Conservation (phyloP, 1,284 basidiomycete genomes). For the Phlebopus sp. region DNA sequence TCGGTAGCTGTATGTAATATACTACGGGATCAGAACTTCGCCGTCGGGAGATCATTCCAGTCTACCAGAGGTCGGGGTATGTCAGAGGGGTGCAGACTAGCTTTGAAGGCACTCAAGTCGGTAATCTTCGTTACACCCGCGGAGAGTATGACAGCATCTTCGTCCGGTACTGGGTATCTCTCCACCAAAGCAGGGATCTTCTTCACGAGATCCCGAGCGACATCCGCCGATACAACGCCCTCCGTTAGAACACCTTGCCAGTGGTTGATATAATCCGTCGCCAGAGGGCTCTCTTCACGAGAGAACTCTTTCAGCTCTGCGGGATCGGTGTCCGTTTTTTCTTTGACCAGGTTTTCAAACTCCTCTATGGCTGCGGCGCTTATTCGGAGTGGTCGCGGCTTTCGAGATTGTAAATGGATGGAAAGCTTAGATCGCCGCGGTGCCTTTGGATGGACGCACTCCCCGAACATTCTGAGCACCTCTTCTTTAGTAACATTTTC, state of each 20-base stretch:
- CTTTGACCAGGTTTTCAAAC: slow-evolving; percentile 56
- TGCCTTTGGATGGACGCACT: slow-evolving; percentile 71
- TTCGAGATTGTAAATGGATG: slow-evolving; percentile 75
- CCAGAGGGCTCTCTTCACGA: slow-evolving; percentile 44
- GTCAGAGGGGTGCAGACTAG: slow-evolving; percentile 48
- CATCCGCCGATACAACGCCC: slow-evolving; percentile 38
- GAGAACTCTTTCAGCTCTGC: slow-evolving; percentile 46
- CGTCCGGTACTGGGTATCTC: slow-evolving; percentile 39
- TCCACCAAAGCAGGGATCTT: slow-evolving; percentile 42
- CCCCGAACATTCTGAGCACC: slow-evolving; percentile 72
- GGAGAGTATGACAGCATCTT: slow-evolving; percentile 46
- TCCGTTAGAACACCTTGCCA: slow-evolving; percentile 56
- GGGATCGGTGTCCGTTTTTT: slow-evolving; percentile 52
- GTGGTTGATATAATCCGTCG: slow-evolving; percentile 47
- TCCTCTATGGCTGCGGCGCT: slow-evolving; percentile 64
- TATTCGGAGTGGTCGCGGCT: slow-evolving; percentile 57
- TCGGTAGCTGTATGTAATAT: not conserved
- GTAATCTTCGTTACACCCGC: slow-evolving; percentile 60
- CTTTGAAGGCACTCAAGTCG: slow-evolving; percentile 74
- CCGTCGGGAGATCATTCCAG: slow-evolving; percentile 65
- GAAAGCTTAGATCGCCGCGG: slow-evolving; percentile 75
- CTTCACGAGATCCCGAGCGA: slow-evolving; percentile 49
- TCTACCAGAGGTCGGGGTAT: slow-evolving; percentile 58
- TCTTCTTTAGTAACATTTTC: slow-evolving; percentile 69
- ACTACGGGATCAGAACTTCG: slow-evolving; percentile 37